Evolutionary conservation across 1,284 basidiomycete species (phyloP).

Genomic region (Apiotrichum sp.): DNA sequence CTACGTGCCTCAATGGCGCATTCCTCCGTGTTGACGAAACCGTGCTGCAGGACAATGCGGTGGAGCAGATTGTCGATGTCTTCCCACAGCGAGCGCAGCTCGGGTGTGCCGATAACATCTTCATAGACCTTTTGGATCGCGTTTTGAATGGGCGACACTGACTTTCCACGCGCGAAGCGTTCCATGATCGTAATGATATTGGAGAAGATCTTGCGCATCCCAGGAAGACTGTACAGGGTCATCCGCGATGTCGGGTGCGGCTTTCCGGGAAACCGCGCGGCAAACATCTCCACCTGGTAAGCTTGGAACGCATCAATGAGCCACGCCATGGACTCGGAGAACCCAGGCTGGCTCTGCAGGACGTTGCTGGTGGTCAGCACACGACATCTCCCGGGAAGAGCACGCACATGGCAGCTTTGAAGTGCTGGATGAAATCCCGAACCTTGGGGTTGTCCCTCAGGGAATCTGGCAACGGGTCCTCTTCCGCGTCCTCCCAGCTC

Average conservation of each 20-base stretch:
- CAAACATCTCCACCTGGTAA: conserved; percentile 9
- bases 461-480: neutral
- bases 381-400: too few relatives aligned
- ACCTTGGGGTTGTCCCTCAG: neutral
- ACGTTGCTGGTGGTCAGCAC: neutral
- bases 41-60: conserved; percentile 4
- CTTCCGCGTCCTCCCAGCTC: neutral
- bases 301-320: conserved; percentile 12
- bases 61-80: conserved; percentile 7
- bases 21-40: conserved; percentile 1
- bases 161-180: conserved; percentile 9
- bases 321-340: conserved; percentile 11
- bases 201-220: conserved; percentile 1
- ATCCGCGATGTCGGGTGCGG: neutral
- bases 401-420: conserved; percentile 8
- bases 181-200: conserved; percentile 8
- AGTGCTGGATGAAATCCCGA: neutral
- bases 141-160: conserved; percentile 5
- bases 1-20: neutral
- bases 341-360: conserved; percentile 7
- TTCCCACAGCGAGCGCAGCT: neutral
- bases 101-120: neutral
- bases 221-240: neutral
- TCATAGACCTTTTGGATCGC: conserved; percentile 10
- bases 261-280: neutral